Base-by-base conservation (phyloP, 2,329 filamentous ascomycete genomes). In the Dryadomyces quercus-mongolicae region DNA sequence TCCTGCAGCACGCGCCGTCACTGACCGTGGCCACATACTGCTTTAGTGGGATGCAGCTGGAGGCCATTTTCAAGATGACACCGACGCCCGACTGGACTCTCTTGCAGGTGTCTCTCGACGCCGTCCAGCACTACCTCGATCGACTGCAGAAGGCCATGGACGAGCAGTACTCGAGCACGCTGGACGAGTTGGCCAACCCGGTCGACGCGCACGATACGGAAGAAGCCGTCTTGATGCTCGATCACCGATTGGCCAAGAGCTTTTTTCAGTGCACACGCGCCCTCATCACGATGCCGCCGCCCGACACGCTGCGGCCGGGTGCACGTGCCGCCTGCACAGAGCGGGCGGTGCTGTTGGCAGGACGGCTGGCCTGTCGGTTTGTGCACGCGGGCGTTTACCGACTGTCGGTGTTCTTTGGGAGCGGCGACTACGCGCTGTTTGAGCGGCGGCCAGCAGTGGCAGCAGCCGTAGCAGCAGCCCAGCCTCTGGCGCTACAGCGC, bases 391-490 rank as follows among this genome's bases (percentile, higher is more conserved):
- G 74, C 53, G 65, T 78, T 47, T 60, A 71, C 64, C 68, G 69
- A 47, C 60, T 77, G 16, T 68, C 67, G 2, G 66, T 72, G 18
- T 71, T 75, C 57, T 77, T 81, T 63, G 68, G 68, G 16, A 70
- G 74, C 36, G 70, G 74, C 40, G 74, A 73, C 53, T 77, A 78
- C 56, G 68, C 71, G 40, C 61, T 82, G 2, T 82, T 81, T n/a
- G n/a, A n/a, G n/a, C n/a, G n/a, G n/a, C n/a, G n/a, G n/a, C n/a
- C n/a, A n/a, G n/a, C n/a, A n/a, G n/a, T n/a, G n/a, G n/a, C n/a
- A n/a, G n/a, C n/a, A n/a, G n/a, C n/a, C n/a, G n/a, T n/a, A n/a
- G n/a, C n/a, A n/a, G n/a, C n/a, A n/a, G n/a, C n/a, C n/a, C n/a
- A n/a, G n/a, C n/a, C 67, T 4, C 47, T 65, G 9, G 70, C 71